phyloP scores from a whole-genome alignment of 2,329 filamentous ascomycete genomes.

The Dothideomycetidae sp. region DNA sequence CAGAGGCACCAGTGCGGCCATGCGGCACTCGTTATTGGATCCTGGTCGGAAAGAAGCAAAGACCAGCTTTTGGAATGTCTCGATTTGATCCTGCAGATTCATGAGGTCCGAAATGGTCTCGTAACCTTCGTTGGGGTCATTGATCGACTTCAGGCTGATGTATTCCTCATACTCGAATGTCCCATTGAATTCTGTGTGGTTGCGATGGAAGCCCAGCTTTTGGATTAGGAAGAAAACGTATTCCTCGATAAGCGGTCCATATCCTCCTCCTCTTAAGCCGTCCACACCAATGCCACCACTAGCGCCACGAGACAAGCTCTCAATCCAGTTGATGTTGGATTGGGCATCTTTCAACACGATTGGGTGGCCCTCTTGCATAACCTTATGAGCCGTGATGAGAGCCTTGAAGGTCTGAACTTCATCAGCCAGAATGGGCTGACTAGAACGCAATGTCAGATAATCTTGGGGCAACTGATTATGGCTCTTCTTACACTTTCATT shows the following conservation, averaged over 20 bases:
- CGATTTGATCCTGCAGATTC: slow-evolving; percentile 94
- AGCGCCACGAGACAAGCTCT: slow-evolving; percentile 75
- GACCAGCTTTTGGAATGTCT: slow-evolving; percentile 95
- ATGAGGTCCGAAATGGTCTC: slow-evolving; percentile 96
- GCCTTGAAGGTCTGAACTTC: slow-evolving; percentile 99
- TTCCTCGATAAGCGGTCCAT: slow-evolving; percentile 84
- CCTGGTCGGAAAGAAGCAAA: slow-evolving; percentile 91
- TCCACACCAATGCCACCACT: slow-evolving; percentile 64
- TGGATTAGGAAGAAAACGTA: slow-evolving; percentile 92
- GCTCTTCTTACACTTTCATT: slow-evolving; percentile 75
- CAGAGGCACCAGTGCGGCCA: slow-evolving; percentile 80
- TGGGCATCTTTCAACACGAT: slow-evolving; percentile 77
- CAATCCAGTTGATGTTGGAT: slow-evolving; percentile 77
- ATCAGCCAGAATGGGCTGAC: slow-evolving; percentile 93
- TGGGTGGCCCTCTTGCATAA: slow-evolving; percentile 91
- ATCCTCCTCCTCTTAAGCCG: slow-evolving; percentile 49
- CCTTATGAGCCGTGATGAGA: slow-evolving; percentile 92
- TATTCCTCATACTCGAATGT: slow-evolving; percentile 99
- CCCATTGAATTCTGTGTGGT: slow-evolving; percentile 96
- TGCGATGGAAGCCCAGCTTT: slow-evolving; percentile 90
- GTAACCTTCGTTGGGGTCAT: slow-evolving; percentile 93
- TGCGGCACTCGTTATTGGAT: slow-evolving; percentile 90
- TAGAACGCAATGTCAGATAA: too few species aligned
- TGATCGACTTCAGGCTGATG: slow-evolving; percentile 92
- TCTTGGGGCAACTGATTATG: too few species aligned